Evolutionary conservation across 169 alveolate genomes (phyloP).

Genomic region (Eimeria brunetti): DNA sequence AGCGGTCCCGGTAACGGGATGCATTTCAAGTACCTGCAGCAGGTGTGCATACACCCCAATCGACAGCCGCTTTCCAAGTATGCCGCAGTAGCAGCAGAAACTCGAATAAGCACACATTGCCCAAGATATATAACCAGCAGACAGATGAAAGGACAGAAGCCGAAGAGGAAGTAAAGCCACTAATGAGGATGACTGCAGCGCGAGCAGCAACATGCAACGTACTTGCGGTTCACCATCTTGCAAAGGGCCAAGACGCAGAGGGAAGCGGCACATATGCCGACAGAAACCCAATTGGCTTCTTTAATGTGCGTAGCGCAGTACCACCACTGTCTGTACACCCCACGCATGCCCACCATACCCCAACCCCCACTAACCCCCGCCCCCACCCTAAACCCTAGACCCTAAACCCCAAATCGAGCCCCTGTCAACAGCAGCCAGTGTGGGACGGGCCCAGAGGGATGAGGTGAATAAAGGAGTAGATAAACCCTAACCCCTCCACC

Average conservation of each 20-base stretch:
- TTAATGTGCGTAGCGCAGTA: constrained; percentile 68
- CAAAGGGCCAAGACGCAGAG: constrained; percentile 60
- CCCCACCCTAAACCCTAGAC: neutral
- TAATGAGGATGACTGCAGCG: too few relatives aligned
- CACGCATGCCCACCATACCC: neutral
- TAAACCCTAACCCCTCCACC: neutral
- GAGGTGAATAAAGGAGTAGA: neutral
- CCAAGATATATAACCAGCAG: neutral
- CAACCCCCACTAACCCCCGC: neutral
- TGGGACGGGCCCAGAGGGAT: neutral
- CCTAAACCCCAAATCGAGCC: neutral
- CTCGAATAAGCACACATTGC: neutral
- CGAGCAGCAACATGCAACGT: neutral
- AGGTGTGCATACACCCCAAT: neutral
- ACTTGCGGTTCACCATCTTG: constrained; percentile 59
- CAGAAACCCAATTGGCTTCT: constrained; percentile 73
- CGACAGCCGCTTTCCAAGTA: neutral
- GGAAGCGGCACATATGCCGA: constrained; percentile 66
- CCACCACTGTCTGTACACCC: constrained; percentile 81
- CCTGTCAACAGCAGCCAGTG: neutral
- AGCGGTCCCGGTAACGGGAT: constrained; percentile 79
- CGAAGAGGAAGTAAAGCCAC: too few relatives aligned
- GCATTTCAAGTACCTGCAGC: constrained; percentile 71
- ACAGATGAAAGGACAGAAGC: neutral
- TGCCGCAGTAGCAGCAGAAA: constrained; percentile 2